phyloP scores from a whole-genome alignment of 2,329 filamentous ascomycete genomes.

The Colletotrichum melonis region DNA sequence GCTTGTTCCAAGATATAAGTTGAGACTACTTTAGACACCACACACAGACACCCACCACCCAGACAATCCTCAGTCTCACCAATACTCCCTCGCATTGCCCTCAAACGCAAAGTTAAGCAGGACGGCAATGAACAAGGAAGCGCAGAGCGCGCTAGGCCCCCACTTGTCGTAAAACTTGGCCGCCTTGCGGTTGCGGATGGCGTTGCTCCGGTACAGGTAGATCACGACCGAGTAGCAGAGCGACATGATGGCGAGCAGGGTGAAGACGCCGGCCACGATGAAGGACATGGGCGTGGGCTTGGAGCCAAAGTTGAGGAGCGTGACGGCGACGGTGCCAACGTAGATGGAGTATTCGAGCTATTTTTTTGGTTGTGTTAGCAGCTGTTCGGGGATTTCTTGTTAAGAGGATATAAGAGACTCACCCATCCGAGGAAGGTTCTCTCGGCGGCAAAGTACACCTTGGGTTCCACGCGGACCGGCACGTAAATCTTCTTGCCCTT shows the following conservation, averaged over 20 bases:
- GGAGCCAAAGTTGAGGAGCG: constrained; percentile 82
- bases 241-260: constrained; percentile 79
- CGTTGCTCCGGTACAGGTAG: constrained; percentile 88
- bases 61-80: constrained; percentile 47
- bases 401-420: constrained; percentile 46
- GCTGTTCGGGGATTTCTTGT: neutral
- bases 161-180: constrained; percentile 92
- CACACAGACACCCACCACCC: neutral
- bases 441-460: constrained; percentile 97
- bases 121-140: constrained; percentile 79
- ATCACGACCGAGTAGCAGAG: constrained; percentile 86
- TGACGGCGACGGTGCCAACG: constrained; percentile 86
- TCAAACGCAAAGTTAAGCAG: constrained; percentile 84
- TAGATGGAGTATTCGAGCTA: constrained; percentile 97
- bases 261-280: constrained; percentile 81
- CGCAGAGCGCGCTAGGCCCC: constrained; percentile 83
- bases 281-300: constrained; percentile 70
- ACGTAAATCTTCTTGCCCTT: constrained; percentile 95
- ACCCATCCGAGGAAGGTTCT: constrained; percentile 96
- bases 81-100: constrained; percentile 69
- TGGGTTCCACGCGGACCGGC: constrained; percentile 94
- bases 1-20: neutral
- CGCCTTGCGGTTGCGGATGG: constrained; percentile 85
- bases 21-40: neutral
- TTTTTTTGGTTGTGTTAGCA: constrained; percentile 37